A percentile compares a stretch with the other conserved stretches of the same genome.
These are phyloP conservation scores for Solanum clarkiae DNA, from an alignment of 257 asterid genomes.

Conservation along the genomic window DNA sequence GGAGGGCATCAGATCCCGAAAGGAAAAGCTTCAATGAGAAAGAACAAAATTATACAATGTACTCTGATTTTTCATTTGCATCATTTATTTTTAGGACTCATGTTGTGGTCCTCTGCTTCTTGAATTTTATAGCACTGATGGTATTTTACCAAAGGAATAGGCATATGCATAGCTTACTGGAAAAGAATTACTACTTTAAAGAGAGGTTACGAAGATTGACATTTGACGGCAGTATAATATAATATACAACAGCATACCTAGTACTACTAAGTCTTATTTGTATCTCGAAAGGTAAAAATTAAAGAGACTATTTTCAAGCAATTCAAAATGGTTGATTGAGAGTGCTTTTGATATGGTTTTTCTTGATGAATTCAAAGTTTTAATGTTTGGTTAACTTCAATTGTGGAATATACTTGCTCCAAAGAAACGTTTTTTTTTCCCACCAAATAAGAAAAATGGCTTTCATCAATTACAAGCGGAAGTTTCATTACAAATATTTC, in stretches of 20 bases:
- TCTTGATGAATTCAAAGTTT: neutral
- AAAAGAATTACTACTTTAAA: neutral
- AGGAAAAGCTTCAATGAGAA: constrained; percentile 1
- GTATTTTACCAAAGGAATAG: neutral
- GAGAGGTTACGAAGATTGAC: neutral
- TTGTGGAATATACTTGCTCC: neutral
- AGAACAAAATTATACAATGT: neutral
- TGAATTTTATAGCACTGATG: neutral
- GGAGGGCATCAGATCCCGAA: constrained; percentile 15
- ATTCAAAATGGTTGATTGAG: neutral
- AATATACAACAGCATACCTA: neutral
- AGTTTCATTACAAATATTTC: neutral
- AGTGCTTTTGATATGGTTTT: neutral
- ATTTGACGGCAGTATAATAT: neutral
- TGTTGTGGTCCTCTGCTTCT: neutral
- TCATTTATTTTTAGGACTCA: neutral
- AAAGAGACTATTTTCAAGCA: too few relatives aligned
- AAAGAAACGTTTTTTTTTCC: neutral
- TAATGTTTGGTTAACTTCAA: neutral
- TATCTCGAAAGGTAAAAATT: neutral
- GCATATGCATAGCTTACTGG: neutral
- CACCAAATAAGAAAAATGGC: neutral
- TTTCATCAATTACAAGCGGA: neutral
- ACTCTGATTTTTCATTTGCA: neutral
- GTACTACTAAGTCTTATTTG: neutral